phyloP scores from a whole-genome alignment of 2,329 filamentous ascomycete genomes.

The Helminthosporium solani region DNA sequence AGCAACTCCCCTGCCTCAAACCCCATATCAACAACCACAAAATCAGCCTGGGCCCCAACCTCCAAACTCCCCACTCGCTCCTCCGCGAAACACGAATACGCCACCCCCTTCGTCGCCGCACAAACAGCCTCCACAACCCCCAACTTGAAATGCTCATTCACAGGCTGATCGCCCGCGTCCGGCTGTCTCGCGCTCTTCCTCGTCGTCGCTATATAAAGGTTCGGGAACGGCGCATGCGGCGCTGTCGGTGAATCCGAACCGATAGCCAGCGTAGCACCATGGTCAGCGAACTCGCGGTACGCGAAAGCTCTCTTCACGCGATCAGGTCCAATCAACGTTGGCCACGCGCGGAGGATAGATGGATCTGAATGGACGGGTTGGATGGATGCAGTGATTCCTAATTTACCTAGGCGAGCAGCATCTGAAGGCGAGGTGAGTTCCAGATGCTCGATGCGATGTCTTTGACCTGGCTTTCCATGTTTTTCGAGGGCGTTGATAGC shows the following conservation, averaged over 20 bases:
- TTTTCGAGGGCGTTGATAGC: slow-evolving; percentile 58
- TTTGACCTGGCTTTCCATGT: slow-evolving; percentile 46
- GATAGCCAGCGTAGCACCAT: slow-evolving; percentile 57
- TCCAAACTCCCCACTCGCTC: slow-evolving; percentile 55
- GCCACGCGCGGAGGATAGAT: slow-evolving; percentile 63
- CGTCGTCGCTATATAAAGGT: slow-evolving; percentile 62
- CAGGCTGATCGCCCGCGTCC: slow-evolving; percentile 37
- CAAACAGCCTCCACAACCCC: slow-evolving; percentile 56
- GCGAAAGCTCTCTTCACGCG: slow-evolving; percentile 62
- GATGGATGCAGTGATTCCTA: slow-evolving; percentile 79
- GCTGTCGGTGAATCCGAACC: slow-evolving; percentile 63
- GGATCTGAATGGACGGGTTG: slow-evolving; percentile 91
- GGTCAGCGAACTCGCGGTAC: slow-evolving; percentile 60
- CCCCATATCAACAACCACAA: slow-evolving; percentile 56
- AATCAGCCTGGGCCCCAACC: slow-evolving; percentile 58
- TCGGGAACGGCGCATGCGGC: slow-evolving; percentile 55
- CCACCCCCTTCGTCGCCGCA: slow-evolving; percentile 57
- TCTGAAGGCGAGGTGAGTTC: slow-evolving; percentile 60
- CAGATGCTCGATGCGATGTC: slow-evolving; percentile 66
- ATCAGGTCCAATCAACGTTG: slow-evolving; percentile 55
- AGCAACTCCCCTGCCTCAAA: slow-evolving; percentile 52
- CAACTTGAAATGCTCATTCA: slow-evolving; percentile 57
- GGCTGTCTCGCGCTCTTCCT: slow-evolving; percentile 57
- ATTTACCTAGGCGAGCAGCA: slow-evolving; percentile 55
- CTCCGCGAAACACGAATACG: slow-evolving; percentile 61